These are phyloP conservation scores for Aureobasidium sp. DNA, from an alignment of 2,329 filamentous ascomycete species.

Conservation along the genomic window DNA sequence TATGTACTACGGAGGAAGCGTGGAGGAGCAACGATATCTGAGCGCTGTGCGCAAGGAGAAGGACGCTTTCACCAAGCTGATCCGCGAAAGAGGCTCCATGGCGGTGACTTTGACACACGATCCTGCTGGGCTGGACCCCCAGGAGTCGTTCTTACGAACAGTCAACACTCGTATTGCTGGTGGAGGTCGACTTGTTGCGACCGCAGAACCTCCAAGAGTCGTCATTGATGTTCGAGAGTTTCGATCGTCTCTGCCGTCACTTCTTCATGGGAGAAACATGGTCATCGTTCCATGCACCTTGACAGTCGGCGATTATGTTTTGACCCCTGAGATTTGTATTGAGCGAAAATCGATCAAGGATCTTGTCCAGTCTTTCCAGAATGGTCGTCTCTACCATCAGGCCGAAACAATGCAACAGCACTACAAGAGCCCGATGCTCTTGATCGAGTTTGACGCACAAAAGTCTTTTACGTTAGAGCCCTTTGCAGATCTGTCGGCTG, in stretches of 20 bases:
- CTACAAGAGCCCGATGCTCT: constrained; percentile 81
- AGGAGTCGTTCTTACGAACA: constrained; percentile 87
- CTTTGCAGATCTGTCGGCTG: constrained; percentile 47
- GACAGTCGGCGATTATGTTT: constrained; percentile 92
- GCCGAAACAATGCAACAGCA: constrained; percentile 90
- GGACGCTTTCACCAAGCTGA: constrained; percentile 88
- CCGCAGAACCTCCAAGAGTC: constrained; percentile 78
- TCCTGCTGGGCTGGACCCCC: constrained; percentile 64
- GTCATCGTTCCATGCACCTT: constrained; percentile 89
- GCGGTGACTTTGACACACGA: constrained; percentile 76
- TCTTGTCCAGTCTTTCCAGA: constrained; percentile 82
- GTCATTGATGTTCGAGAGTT: constrained; percentile 97
- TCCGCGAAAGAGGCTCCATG: constrained; percentile 92
- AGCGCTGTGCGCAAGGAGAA: constrained; percentile 67
- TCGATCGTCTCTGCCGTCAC: constrained; percentile 80
- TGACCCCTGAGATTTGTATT: constrained; percentile 84
- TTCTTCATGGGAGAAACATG: constrained; percentile 84
- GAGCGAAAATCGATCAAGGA: constrained; percentile 92
- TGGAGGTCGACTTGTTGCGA: constrained; percentile 76
- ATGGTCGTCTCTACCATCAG: constrained; percentile 86
- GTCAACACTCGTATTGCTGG: constrained; percentile 96
- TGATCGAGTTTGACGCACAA: constrained; percentile 97
- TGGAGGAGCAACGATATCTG: constrained; percentile 21
- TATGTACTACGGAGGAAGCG: constrained; percentile 80
- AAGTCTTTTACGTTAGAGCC: constrained; percentile 86